Percentiles rank a stretch among this genome's conserved stretches.
Evolutionary conservation across 805 yeast genomes (phyloP).

Genomic region (Yamadazyma philogaea): DNA sequence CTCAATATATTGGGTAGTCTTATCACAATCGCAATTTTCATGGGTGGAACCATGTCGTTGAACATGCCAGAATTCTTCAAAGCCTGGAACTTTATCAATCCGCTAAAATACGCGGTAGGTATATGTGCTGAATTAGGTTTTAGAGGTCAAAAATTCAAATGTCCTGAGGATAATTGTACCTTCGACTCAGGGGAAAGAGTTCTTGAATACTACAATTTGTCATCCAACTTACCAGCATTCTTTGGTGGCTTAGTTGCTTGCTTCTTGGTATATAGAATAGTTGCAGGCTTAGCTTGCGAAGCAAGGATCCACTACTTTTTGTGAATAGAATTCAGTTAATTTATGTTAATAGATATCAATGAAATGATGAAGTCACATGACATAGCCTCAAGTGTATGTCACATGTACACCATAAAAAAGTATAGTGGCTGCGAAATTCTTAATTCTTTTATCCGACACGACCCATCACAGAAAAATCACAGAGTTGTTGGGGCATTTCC

Average conservation of each 20-base stretch:
- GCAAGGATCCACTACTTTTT: constrained; percentile 23
- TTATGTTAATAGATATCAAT: no score
- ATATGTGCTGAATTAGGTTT: constrained; percentile 60
- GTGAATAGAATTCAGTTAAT: background rate
- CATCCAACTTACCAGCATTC: constrained; percentile 22
- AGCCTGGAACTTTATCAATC: constrained; percentile 75
- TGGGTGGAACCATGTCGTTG: constrained; percentile 83
- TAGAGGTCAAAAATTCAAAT: constrained; percentile 46
- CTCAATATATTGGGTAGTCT: constrained; percentile 67
- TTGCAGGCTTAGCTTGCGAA: constrained; percentile 26
- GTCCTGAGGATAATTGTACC: constrained; percentile 28
- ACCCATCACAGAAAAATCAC: background rate
- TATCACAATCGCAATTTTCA: constrained; percentile 67
- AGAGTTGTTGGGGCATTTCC: background rate
- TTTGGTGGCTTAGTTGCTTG: constrained; percentile 38
- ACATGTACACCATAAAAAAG: background rate
- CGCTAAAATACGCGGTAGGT: constrained; percentile 69
- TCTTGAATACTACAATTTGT: constrained; percentile 29
- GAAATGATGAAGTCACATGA: no score
- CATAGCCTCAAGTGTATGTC: no score
- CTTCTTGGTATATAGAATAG: constrained; percentile 29
- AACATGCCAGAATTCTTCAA: constrained; percentile 66
- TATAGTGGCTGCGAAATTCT: background rate
- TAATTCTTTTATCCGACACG: background rate
- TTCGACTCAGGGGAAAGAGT: constrained; percentile 32